Evolutionary conservation across 2,329 filamentous ascomycete species (phyloP), one percentile per base, ranked within the genome.

Genomic region (Hirsutella minnesotensis): DNA sequence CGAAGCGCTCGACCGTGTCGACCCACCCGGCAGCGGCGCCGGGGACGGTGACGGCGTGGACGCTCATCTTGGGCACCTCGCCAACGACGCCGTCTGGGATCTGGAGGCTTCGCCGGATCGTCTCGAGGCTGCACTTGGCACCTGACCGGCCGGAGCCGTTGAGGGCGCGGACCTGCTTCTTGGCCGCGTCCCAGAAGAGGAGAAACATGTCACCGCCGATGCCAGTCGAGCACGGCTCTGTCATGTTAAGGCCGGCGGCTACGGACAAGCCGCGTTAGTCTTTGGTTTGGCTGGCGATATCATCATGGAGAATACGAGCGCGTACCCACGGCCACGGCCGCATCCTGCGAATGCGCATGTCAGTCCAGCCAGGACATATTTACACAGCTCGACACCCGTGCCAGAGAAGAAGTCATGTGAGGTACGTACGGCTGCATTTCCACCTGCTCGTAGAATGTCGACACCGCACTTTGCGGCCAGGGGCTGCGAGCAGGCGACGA

Each of bases 121-220:
- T 72, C 42, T 87, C 81, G 1, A 94, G 70, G 0, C 80, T 84
- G 48, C 68, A 79, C 31, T 81, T 78, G 41, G 65, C 70, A 4
- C 85, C 80, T 3, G 87, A 78, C 22, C 92, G 80, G n/a, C 92
- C 92, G 1, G 89, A 95, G 18, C 89, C 92, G 62, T 98, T 98
- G 62, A 96, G 68, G 9, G 88, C 86, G 43, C 80, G 82, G 9
- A 96, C 82, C 49, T 84, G 83, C 57, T 84, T 83, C 0, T 81
- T 86, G 52, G 82, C 76, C 35, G 87, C 86, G 58, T 94, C 77
- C 68, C 90, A 96, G 70, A 79, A 95, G 30, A 96, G 77, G 61
- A 89, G 89, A 66, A 96, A 98, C 80, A 95, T 88, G 65, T 98
- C 92, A 48, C 92, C 92, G 44, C 92, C 92, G 46, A 98, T 95